Evolutionary conservation across 257 asterid species (phyloP).

Genomic region (Asclepias syriaca): DNA sequence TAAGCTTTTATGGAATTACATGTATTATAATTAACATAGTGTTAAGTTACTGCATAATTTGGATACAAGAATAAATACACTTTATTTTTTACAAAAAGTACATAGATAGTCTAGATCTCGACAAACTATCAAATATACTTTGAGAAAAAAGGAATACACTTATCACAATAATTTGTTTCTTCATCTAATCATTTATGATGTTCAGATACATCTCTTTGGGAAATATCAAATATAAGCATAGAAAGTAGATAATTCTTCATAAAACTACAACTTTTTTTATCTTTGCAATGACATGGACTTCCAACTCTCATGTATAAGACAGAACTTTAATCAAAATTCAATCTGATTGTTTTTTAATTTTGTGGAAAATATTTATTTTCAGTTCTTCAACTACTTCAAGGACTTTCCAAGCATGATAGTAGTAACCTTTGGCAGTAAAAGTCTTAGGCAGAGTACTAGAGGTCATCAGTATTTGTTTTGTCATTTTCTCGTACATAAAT

Average conservation of each 20-base stretch:
- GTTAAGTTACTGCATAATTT: background rate
- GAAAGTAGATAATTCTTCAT: background rate
- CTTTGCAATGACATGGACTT: background rate
- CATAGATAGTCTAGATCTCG: background rate
- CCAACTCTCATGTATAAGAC: background rate
- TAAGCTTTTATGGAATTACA: background rate
- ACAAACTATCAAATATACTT: background rate
- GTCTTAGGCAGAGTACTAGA: background rate
- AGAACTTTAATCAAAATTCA: background rate
- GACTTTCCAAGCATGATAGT: background rate
- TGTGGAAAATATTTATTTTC: background rate
- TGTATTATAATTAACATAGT: background rate
- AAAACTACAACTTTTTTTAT: background rate
- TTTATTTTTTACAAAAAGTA: background rate
- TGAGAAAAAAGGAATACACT: background rate
- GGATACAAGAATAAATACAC: background rate
- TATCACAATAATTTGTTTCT: background rate
- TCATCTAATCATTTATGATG: background rate
- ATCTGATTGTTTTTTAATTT: background rate
- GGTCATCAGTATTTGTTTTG: background rate
- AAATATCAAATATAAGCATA: background rate
- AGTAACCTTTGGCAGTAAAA: background rate
- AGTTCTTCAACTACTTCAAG: background rate
- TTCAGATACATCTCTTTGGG: background rate
- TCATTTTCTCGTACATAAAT: background rate